Evolutionary conservation across 352 stramenopile species (phyloP), one percentile per base, ranked within the genome.

Genomic region (Globisporangium nunn): DNA sequence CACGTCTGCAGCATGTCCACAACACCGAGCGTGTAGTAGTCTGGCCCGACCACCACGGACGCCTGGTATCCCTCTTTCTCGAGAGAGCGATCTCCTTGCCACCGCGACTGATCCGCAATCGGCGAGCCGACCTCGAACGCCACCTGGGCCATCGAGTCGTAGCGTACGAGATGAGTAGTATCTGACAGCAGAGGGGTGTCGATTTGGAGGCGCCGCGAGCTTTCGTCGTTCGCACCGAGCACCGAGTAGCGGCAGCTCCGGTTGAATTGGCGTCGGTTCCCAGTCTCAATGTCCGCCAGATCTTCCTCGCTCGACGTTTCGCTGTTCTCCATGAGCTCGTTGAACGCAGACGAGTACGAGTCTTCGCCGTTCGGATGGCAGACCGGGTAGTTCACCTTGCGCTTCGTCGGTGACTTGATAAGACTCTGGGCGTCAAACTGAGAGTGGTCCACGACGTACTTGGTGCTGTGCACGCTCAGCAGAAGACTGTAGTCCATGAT

Each of bases 1-100:
- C 84, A 96, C 29, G 81, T 91, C 63, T 96, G 87, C 30, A 96
- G 67, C 62, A 96, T 95, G 60, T 96, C 87, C n/a, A 96, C 85
- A 29, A 96, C 67, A 39, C 87, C 87, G 39, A 96, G 65, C 31
- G 88, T 95, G 59, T 96, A 96, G 51, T 87, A 90, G 54, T 94
- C 83, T 0, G 87, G 86, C 0, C 84, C 86, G 49, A 93, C 70
- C 0, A 96, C 83, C 37, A 82, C 78, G 35, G 62, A 85, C 17
- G 81, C 82, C 45, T 87, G 76, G 48, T 88, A 91, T 0, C 81
- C 84, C 7, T 56, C 62, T 48, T 89, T 93, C 33, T 84, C 80
- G 8, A 84, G 48, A 7, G 72, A 74, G 41, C 84, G 75, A 35
- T 56, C 63, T 29, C 84, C 85, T 43, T 86, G 58, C 82, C 82